phyloP scores from a whole-genome alignment of 352 stramenopile genomes.

The Pythium biforme region DNA sequence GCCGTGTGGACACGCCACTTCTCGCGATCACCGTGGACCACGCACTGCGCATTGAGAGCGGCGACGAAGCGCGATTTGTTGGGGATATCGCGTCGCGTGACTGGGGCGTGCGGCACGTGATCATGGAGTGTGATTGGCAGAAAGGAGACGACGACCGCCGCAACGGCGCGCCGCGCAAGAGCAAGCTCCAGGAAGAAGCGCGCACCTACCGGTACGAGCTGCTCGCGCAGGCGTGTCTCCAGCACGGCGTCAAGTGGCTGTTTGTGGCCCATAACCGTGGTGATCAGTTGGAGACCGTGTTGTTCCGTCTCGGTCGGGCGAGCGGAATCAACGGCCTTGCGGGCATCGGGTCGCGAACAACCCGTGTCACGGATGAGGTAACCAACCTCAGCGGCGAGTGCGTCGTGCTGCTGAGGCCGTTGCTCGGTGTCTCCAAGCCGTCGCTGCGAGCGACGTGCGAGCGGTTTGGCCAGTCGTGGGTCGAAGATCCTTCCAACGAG shows the following conservation, averaged over 20 bases:
- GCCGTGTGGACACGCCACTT: conserved; percentile 54
- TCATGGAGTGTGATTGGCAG: conserved; percentile 55
- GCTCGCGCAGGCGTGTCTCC: conserved; percentile 45
- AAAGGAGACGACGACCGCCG: neutral
- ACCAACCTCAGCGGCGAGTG: conserved; percentile 3
- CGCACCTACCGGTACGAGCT: conserved; percentile 68
- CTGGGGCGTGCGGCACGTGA: conserved; percentile 54
- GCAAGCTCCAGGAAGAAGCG: conserved; percentile 76
- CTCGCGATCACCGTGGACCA: conserved; percentile 84
- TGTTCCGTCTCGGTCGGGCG: conserved; percentile 72
- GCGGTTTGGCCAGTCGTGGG: conserved; percentile 70
- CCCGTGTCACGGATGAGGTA: neutral
- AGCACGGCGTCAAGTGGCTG: conserved; percentile 57
- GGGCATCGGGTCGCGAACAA: conserved; percentile 43
- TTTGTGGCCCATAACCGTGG: conserved; percentile 81
- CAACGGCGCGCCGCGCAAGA: conserved; percentile 37
- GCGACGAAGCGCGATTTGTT: conserved; percentile 54
- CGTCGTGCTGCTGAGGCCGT: conserved; percentile 49
- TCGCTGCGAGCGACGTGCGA: conserved; percentile 66
- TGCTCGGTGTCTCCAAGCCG: conserved; percentile 59
- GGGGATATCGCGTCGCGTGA: conserved; percentile 37
- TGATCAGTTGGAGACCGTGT: conserved; percentile 78
- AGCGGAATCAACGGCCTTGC: conserved; percentile 78
- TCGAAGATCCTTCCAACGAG: conserved; percentile 84
- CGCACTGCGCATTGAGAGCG: conserved; percentile 59